A percentile compares a stretch with the other conserved stretches of the same genome.
Conservation (phyloP, 1,284 basidiomycete genomes). For the Fistulinella staudtii region DNA sequence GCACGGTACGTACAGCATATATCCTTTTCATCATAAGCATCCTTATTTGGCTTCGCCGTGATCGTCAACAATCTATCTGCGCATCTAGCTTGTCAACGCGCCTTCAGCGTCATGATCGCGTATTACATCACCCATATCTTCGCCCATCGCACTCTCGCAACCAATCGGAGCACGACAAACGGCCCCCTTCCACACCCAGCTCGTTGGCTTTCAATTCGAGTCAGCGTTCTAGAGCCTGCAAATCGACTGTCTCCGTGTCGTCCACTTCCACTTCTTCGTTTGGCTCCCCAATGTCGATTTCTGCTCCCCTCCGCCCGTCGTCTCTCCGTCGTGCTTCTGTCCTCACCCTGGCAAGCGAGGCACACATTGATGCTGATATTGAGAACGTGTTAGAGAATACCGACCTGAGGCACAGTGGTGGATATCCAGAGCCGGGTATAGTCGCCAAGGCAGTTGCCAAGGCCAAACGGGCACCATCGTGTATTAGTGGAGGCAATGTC, state of each 20-base stretch:
- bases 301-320: slow-evolving; percentile 32
- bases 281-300: slow-evolving; percentile 34
- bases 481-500: slow-evolving; percentile 30
- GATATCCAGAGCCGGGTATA: slow-evolving; percentile 7
- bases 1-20: slow-evolving; percentile 45
- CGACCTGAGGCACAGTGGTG: slow-evolving; percentile 14
- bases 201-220: slow-evolving; percentile 57
- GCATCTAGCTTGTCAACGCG: slow-evolving; percentile 58
- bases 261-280: slow-evolving; percentile 33
- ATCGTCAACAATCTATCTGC: slow-evolving; percentile 10
- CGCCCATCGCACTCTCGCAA: slow-evolving; percentile 39
- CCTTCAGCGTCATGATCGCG: slow-evolving; percentile 61
- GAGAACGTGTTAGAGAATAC: slow-evolving; percentile 12
- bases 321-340: slow-evolving; percentile 34
- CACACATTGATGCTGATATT: slow-evolving; percentile 25
- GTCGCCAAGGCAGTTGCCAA: slow-evolving; percentile 13
- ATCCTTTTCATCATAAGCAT: slow-evolving; percentile 4
- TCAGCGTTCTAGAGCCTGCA: slow-evolving; percentile 18
- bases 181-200: slow-evolving; percentile 59
- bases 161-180: slow-evolving; percentile 31
- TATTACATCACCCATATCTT: slow-evolving; percentile 58
- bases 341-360: slow-evolving; percentile 31
- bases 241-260: slow-evolving; percentile 27
- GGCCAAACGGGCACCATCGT: slow-evolving; percentile 49
- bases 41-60: slow-evolving; percentile 1